Percentiles rank a stretch among this genome's conserved stretches.
phyloP scores from a whole-genome alignment of 1,284 basidiomycete genomes.

The Rhizoctonia solani region DNA sequence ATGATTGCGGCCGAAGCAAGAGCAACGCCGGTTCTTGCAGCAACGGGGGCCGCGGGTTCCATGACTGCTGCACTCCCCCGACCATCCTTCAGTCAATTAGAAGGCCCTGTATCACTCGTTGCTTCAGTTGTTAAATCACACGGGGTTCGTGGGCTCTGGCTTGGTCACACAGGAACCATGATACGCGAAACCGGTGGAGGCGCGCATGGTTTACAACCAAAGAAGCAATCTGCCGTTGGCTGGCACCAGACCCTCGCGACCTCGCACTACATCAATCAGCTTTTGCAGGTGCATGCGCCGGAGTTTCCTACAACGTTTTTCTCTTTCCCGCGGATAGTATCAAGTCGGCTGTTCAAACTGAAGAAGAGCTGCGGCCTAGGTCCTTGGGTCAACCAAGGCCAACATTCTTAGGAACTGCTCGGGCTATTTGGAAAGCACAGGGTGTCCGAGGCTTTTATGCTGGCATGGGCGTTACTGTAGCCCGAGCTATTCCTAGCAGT shows the following conservation, averaged over 20 bases:
- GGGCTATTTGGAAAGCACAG: conserved; percentile 73
- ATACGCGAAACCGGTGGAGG: conserved; percentile 87
- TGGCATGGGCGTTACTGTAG: conserved; percentile 92
- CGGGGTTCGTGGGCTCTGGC: conserved; percentile 82
- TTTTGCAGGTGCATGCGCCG: conserved; percentile 82
- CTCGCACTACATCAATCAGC: conserved; percentile 82
- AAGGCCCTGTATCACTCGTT: conserved; percentile 38
- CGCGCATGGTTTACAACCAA: conserved; percentile 87
- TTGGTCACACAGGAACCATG: conserved; percentile 84
- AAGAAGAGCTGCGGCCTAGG: conserved; percentile 77
- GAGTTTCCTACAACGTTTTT: conserved; percentile 82
- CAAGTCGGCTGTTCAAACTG: conserved; percentile 95
- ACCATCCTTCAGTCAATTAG: conserved; percentile 34
- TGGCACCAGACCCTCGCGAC: conserved; percentile 45
- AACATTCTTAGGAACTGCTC: conserved; percentile 73
- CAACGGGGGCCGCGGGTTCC: conserved; percentile 39
- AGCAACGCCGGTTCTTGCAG: conserved; percentile 43
- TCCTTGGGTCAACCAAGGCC: conserved; percentile 47
- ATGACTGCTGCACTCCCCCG: conserved; percentile 42
- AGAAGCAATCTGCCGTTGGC: conserved; percentile 61
- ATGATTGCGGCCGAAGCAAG: conserved; percentile 62
- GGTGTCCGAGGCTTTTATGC: conserved; percentile 90
- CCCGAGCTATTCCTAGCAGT: conserved; percentile 85
- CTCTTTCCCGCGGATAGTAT: conserved; percentile 93
- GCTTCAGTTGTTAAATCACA: conserved; percentile 59